Evolutionary conservation across 495 filamentous ascomycete genomes (phyloP), one percentile per base, ranked within the genome.

Genomic region (Penicillium malachiteum): DNA sequence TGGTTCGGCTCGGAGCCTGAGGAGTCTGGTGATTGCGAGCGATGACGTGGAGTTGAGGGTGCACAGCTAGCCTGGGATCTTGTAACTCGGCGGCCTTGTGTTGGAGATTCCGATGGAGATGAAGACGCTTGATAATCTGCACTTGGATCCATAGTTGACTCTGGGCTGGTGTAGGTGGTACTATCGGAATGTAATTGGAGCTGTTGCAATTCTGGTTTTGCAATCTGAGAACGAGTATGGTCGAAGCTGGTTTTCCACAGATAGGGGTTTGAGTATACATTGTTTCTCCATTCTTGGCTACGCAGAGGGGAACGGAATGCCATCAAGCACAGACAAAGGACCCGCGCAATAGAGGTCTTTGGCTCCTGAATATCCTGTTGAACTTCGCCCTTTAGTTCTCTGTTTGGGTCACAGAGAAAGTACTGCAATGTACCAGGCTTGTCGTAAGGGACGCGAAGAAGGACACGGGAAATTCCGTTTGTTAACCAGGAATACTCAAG

Each of bases 381-480:
- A 39, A 26, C 26, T n/a, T 60, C 45, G 42, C 9, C 50, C 26
- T 59, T 50, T 43, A 67, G 55, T 48, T 75, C 68, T n/a, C 58
- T 51, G 34, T 68, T 68, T 1, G 67, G 71, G 43, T 76, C 68
- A 54, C 62, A 62, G 12, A 72, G 56, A 56, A 68, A 55, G 54
- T 79, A 79, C 52, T 70, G 68, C 1, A 79, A 54, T 1, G 62
- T 76, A 44, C 52, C 21, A 32, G 67, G 73, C 11, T 77, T 50
- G 46, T 75, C 49, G 21, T 60, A 47, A 48, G 60, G 64, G 52
- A 78, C 52, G n/a, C 53, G 41, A 34, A 78, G 66, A 9, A 71
- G 67, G 7, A 78, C 60, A 0, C 37, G 37, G 8, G 55, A 55
- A 18, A 73, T 41, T 30, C 71, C 61, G 40, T 55, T 77, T 2